Base-by-base conservation (phyloP, 169 alveolate species). In the Cystoisospora suis region DNA sequence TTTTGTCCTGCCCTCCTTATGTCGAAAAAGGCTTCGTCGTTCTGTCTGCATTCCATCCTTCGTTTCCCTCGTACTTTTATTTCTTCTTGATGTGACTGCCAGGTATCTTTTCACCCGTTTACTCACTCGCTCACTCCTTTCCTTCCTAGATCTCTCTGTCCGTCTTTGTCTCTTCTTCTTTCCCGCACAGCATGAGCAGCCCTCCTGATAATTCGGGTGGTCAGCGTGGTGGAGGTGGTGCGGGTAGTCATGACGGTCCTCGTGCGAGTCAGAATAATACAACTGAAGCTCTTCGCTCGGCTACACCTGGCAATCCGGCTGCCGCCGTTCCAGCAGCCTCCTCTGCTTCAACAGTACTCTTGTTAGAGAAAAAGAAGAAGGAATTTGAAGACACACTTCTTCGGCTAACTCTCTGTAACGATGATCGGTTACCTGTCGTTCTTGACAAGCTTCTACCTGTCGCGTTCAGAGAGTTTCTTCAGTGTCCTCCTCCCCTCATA, bases 391-490 rank as follows among this genome's bases (percentile, higher is more conserved):
- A 88, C 75, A 88, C 92, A 29, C 87, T 72, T 7, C 92, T 88
- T 53, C 92, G 92, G 4, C 92, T 88, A 69, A 88, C 87, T 32
- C 87, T 88, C 32, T 88, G 92, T 81, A 88, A 85, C 81, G 92
- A 88, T 53, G 92, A 72, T 53, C 59, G 87, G 34, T 56, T 88
- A 12, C 87, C 81, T 9, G 61, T 59, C 1, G 92, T 88, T 27
- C 58, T 88, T 38, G 53, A 36, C 27, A 88, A 88, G 92, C 92
- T 88, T 49, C 92, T 88, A 38, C 92, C 92, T 5, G 77, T 85
- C 32, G 92, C 81, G 49, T 6, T 88, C 12, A 12, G 79, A 47
- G 92, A 88, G 81, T 53, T 88, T 42, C 65, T 72, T 77, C 40
- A 65, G 3, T 88, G 92, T 17, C 92, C 87, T 12, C 70, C 92